Evolutionary conservation across 2,329 filamentous ascomycete species (phyloP).

Genomic region (Huntiella abstrusa): DNA sequence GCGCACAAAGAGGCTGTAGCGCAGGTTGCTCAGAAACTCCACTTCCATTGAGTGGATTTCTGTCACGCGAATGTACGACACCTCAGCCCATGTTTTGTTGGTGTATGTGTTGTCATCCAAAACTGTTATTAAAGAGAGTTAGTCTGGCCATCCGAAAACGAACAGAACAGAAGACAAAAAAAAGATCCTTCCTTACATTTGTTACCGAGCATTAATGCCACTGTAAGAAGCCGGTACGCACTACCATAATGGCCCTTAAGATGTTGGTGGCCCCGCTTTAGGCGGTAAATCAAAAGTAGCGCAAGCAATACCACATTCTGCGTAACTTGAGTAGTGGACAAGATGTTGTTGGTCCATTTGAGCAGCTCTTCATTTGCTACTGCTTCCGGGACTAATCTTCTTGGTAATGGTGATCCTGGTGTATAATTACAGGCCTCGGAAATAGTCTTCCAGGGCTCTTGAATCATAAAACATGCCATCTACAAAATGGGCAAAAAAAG

Average conservation of each 20-base stretch:
- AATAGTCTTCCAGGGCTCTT: constrained; percentile 69
- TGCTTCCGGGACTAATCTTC: constrained; percentile 49
- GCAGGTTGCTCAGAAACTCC: constrained; percentile 97
- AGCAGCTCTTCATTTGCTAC: constrained; percentile 29
- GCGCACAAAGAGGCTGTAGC: constrained; percentile 78
- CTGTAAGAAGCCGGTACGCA: constrained; percentile 80
- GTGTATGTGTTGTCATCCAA: constrained; percentile 98
- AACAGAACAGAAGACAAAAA: not conserved
- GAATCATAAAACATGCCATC: constrained; percentile 97
- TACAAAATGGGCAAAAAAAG: constrained; percentile 19
- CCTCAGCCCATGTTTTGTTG: constrained; percentile 98
- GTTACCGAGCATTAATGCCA: constrained; percentile 93
- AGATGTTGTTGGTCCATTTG: constrained; percentile 82
- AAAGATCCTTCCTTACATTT: constrained; percentile 46
- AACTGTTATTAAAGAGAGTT: constrained; percentile 23
- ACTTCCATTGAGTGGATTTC: constrained; percentile 99
- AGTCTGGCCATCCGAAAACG: not conserved
- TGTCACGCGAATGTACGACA: constrained; percentile 78
- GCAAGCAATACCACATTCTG: constrained; percentile 88
- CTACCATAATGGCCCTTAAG: constrained; percentile 86
- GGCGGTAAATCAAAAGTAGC: constrained; percentile 75
- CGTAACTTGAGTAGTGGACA: constrained; percentile 88
- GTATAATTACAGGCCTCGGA: constrained; percentile 49
- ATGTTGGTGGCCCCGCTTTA: constrained; percentile 76
- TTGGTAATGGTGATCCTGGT: constrained; percentile 11